Percentiles rank a stretch among this genome's conserved stretches.
Conservation (phyloP, 805 yeast genomes). For the Candida namnaoensis region DNA sequence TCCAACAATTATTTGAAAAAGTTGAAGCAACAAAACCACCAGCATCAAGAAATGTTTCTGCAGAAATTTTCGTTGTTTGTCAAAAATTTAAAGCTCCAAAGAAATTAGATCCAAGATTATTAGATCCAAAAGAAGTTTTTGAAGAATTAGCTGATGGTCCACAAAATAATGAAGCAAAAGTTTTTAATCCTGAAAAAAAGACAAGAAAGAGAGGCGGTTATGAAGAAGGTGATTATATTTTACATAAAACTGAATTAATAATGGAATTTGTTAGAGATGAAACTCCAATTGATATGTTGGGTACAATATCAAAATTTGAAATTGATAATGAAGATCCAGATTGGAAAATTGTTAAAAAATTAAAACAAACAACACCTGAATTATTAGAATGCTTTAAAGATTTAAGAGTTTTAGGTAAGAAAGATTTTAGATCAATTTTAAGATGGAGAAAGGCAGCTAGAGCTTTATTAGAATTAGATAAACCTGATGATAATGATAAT, state of each 20-base stretch:
- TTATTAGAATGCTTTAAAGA: constrained; percentile 80
- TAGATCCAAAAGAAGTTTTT: constrained; percentile 90
- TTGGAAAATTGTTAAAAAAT: constrained; percentile 60
- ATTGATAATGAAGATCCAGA: constrained; percentile 55
- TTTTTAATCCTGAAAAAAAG: constrained; percentile 90
- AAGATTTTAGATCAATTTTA: constrained; percentile 79
- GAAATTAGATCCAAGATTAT: constrained; percentile 82
- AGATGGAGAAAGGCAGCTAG: constrained; percentile 89
- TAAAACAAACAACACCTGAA: constrained; percentile 74
- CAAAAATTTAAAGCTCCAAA: constrained; percentile 95
- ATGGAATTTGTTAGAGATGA: constrained; percentile 76
- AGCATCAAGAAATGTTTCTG: constrained; percentile 97
- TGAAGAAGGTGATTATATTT: constrained; percentile 81
- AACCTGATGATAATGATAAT: constrained; percentile 32
- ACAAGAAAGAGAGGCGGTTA: constrained; percentile 92
- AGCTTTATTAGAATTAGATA: constrained; percentile 59
- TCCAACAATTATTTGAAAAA: constrained; percentile 89
- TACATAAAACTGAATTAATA: constrained; percentile 62
- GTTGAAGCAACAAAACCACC: constrained; percentile 99
- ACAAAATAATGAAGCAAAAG: constrained; percentile 81
- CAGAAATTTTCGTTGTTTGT: constrained; percentile 97
- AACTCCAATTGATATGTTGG: constrained; percentile 79
- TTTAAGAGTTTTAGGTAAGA: constrained; percentile 87
- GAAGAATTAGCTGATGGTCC: constrained; percentile 78
- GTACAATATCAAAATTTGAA: constrained; percentile 57